A percentile compares a stretch with the other conserved stretches of the same genome.
Evolutionary conservation across 768 basidiomycete species (phyloP).

Genomic region (Leccinum disarticulatum): DNA sequence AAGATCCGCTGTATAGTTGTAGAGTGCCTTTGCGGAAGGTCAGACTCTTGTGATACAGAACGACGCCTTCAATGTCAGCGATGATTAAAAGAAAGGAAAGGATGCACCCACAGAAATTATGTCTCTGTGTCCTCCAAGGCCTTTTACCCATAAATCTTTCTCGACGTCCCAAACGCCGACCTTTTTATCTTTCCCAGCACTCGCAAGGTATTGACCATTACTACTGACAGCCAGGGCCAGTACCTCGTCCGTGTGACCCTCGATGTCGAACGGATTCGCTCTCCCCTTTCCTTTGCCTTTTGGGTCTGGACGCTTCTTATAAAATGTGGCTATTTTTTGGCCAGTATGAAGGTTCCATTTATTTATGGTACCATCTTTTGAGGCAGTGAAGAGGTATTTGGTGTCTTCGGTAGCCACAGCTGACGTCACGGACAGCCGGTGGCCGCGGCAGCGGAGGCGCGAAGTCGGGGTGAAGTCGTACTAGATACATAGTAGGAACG

Average conservation of each 20-base stretch:
- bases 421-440: constrained; percentile 78
- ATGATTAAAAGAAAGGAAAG: constrained; percentile 38
- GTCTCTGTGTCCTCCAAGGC: constrained; percentile 78
- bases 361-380: constrained; percentile 88
- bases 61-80: not conserved
- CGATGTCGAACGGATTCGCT: constrained; percentile 43
- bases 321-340: constrained; percentile 54
- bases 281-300: constrained; percentile 61
- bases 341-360: constrained; percentile 80
- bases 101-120: constrained; percentile 58
- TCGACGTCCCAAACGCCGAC: constrained; percentile 87
- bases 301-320: constrained; percentile 53
- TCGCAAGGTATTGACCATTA: constrained; percentile 84
- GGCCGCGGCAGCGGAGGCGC: constrained; percentile 64
- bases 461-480: constrained; percentile 49
- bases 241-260: constrained; percentile 88
- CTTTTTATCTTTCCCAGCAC: constrained; percentile 80
- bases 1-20: constrained; percentile 68
- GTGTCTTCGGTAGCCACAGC: constrained; percentile 76
- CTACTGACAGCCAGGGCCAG: constrained; percentile 79
- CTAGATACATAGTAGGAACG: constrained; percentile 33
- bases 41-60: constrained; percentile 48
- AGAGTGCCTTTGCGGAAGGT: constrained; percentile 77
- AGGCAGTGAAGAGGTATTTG: constrained; percentile 78
- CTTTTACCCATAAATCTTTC: constrained; percentile 72